A percentile compares a stretch with the other conserved stretches of the same genome.
These are phyloP conservation scores for Suillus discolor DNA, from an alignment of 768 basidiomycete species.

Conservation along the genomic window DNA sequence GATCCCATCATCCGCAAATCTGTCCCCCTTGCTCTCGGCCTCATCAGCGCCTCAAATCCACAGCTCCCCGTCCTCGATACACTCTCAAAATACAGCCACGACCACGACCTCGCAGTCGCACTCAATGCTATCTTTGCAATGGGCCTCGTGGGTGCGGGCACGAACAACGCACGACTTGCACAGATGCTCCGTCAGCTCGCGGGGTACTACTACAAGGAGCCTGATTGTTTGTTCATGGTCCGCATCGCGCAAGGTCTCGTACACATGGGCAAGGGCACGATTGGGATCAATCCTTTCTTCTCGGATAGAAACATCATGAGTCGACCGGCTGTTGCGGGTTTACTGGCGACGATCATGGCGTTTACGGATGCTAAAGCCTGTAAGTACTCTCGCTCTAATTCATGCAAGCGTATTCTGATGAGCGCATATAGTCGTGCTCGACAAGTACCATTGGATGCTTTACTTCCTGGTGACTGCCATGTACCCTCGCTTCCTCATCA, in stretches of 20 bases:
- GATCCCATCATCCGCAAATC: slow-evolving; percentile 90
- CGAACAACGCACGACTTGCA: slow-evolving; percentile 96
- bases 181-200: slow-evolving; percentile 98
- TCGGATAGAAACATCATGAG: slow-evolving; percentile 89
- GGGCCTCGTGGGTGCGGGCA: slow-evolving; percentile 97
- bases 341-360: slow-evolving; percentile 84
- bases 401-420: neutral
- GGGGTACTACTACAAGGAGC: slow-evolving; percentile 98
- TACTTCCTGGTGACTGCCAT: slow-evolving; percentile 95
- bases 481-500: slow-evolving; percentile 98
- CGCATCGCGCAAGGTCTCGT: slow-evolving; percentile 94
- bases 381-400: slow-evolving; percentile 46
- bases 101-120: slow-evolving; percentile 96
- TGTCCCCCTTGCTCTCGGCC: slow-evolving; percentile 92
- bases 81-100: slow-evolving; percentile 97
- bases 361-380: slow-evolving; percentile 95
- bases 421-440: slow-evolving; percentile 74
- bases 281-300: slow-evolving; percentile 97
- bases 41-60: slow-evolving; percentile 95
- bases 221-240: slow-evolving; percentile 95
- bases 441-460: slow-evolving; percentile 98
- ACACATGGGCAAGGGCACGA: slow-evolving; percentile 99
- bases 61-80: slow-evolving; percentile 94
- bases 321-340: slow-evolving; percentile 84
- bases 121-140: slow-evolving; percentile 98